Conservation (phyloP, 129 eudicot species). For the Lactuca sativa region DNA sequence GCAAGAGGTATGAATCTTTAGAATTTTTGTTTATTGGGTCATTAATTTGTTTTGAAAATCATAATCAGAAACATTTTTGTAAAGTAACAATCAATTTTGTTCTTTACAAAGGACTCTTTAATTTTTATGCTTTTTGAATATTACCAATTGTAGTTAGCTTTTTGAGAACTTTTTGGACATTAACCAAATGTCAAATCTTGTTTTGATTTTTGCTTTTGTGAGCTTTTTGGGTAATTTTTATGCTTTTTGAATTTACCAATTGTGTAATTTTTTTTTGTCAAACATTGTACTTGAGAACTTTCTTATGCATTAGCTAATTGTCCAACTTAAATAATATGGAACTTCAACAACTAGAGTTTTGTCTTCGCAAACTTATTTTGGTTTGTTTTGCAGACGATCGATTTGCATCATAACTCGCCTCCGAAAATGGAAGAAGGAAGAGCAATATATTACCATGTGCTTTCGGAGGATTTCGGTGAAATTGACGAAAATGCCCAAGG, state of each 20-base stretch:
- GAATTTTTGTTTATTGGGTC: background rate
- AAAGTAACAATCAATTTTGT: background rate
- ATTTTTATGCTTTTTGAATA: background rate
- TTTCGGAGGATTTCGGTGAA: constrained; percentile 60
- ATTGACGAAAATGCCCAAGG: constrained; percentile 60
- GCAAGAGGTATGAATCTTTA: constrained; percentile 47
- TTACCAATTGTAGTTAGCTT: background rate
- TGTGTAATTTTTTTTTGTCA: background rate
- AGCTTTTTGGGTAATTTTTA: background rate
- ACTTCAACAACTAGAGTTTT: too few relatives aligned
- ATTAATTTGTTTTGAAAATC: too few relatives aligned
- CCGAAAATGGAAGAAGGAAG: constrained; percentile 63
- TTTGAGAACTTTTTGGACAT: background rate
- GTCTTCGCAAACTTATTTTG: background rate
- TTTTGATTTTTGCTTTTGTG: background rate
- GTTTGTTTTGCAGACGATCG: constrained; percentile 40
- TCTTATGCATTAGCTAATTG: background rate
- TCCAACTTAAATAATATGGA: background rate
- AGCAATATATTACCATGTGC: constrained; percentile 55
- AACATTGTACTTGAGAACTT: background rate
- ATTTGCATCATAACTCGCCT: constrained; percentile 35
- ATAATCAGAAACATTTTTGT: too few relatives aligned
- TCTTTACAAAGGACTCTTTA: background rate
- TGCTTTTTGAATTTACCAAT: background rate
- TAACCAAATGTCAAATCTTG: too few relatives aligned